phyloP scores from a whole-genome alignment of 768 basidiomycete species.

The Inosperma sp. region DNA sequence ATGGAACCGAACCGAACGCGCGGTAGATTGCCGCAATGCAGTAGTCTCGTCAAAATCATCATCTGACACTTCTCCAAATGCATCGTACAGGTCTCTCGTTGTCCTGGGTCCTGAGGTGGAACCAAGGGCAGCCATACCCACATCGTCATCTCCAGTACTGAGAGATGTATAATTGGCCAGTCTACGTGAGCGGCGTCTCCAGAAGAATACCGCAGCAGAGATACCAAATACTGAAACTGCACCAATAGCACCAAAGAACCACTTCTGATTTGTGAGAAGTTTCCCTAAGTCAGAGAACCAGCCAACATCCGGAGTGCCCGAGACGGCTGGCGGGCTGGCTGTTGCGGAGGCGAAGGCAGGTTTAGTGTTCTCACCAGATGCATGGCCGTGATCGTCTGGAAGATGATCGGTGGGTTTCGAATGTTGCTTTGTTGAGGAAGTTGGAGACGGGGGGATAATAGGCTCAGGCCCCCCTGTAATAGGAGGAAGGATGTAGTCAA shows the following conservation, averaged over 20 bases:
- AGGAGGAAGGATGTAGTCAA: conserved; percentile 47
- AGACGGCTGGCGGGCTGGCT: conserved; percentile 29
- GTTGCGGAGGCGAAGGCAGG: conserved; percentile 56
- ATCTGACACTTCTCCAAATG: conserved; percentile 87
- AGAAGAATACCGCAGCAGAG: conserved; percentile 72
- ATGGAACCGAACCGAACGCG: conserved; percentile 56
- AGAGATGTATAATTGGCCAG: conserved; percentile 54
- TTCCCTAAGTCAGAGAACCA: conserved; percentile 80
- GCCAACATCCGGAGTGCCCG: conserved; percentile 69
- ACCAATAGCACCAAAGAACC: conserved; percentile 88
- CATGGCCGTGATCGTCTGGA: conserved; percentile 79
- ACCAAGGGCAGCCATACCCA: conserved; percentile 73
- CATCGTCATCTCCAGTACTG: conserved; percentile 56
- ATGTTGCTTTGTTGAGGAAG: conserved; percentile 52
- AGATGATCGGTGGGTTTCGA: conserved; percentile 85
- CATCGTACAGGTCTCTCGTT: conserved; percentile 92
- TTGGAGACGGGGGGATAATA: conserved; percentile 29
- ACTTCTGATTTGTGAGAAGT: conserved; percentile 71
- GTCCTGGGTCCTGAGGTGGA: conserved; percentile 39
- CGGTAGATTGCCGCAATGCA: conserved; percentile 43
- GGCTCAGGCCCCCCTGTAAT: conserved; percentile 35
- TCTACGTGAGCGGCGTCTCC: conserved; percentile 52
- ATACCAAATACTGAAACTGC: conserved; percentile 72
- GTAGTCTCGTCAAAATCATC: conserved; percentile 79
- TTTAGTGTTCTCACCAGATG: conserved; percentile 73